phyloP scores from a whole-genome alignment of 1,284 basidiomycete genomes.

The Pisolithus thermaeus region DNA sequence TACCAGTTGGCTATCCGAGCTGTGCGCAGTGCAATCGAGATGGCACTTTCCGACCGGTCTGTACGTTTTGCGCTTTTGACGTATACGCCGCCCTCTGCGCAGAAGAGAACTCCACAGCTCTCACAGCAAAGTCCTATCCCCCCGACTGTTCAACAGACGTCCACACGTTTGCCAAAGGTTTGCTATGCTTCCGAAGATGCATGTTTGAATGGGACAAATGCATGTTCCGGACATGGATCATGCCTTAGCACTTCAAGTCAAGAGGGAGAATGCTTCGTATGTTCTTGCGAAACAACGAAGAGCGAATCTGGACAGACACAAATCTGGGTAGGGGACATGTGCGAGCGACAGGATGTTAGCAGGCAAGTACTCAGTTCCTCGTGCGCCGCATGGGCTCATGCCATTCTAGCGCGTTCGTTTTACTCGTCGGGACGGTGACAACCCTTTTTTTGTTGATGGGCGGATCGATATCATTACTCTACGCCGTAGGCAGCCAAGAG shows the following conservation, averaged over 20 bases:
- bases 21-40: constrained; percentile 40
- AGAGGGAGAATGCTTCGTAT: constrained; percentile 68
- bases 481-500: constrained; percentile 51
- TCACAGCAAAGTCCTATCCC: constrained; percentile 53
- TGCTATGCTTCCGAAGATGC: constrained; percentile 52
- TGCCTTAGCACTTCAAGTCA: constrained; percentile 57
- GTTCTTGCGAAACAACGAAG: constrained; percentile 55
- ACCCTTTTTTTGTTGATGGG: constrained; percentile 56
- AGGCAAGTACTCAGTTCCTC: constrained; percentile 42
- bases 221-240: constrained; percentile 65
- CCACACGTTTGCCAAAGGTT: constrained; percentile 54
- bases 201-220: constrained; percentile 56
- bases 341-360: constrained; percentile 74
- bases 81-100: constrained; percentile 27
- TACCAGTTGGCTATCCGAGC: constrained; percentile 42
- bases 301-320: constrained; percentile 47
- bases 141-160: constrained; percentile 20
- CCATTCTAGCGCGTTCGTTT: constrained; percentile 56
- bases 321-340: constrained; percentile 67
- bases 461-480: constrained; percentile 65
- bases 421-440: constrained; percentile 63
- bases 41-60: constrained; percentile 32
- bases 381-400: not conserved
- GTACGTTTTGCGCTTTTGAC: constrained; percentile 51
- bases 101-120: constrained; percentile 33